Conservation (phyloP, 1,284 basidiomycete species). For the Cutaneotrichosporon cyanovorans region DNA sequence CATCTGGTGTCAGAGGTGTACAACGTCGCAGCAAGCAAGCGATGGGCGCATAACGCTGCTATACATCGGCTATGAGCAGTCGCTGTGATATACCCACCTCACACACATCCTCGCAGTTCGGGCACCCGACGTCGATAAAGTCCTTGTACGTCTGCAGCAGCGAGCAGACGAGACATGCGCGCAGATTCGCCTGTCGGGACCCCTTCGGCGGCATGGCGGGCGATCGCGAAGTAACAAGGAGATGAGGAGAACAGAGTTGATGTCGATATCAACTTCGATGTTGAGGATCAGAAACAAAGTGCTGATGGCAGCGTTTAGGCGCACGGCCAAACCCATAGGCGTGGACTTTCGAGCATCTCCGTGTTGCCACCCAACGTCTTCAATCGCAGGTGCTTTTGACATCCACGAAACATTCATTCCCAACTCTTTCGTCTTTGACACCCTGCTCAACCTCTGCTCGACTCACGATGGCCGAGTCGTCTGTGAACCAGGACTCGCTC, state of each 20-base stretch:
- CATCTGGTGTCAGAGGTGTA: slow-evolving; percentile 56
- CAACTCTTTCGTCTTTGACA: background rate
- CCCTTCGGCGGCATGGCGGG: slow-evolving; percentile 27
- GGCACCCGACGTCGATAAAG: slow-evolving; percentile 80
- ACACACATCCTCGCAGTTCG: slow-evolving; percentile 93
- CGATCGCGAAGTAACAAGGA: no score
- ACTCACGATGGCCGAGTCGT: slow-evolving; percentile 44
- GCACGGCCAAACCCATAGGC: no score
- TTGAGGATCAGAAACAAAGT: no score
- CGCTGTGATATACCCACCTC: slow-evolving; percentile 54
- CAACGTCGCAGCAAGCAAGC: background rate
- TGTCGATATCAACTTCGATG: no score
- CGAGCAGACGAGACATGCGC: slow-evolving; percentile 88
- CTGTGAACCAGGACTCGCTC: slow-evolving; percentile 50
- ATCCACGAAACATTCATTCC: no score
- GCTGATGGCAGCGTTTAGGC: no score
- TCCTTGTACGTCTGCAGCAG: slow-evolving; percentile 77
- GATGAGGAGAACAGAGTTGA: no score
- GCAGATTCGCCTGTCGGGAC: slow-evolving; percentile 50
- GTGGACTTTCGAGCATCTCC: no score
- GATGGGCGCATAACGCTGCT: no score
- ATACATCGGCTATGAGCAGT: background rate
- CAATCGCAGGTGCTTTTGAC: background rate
- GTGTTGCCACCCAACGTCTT: slow-evolving; percentile 24
- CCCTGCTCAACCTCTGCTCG: background rate